Conservation (phyloP, 2,329 filamentous ascomycete genomes). For the Rhynchosporium agropyri region DNA sequence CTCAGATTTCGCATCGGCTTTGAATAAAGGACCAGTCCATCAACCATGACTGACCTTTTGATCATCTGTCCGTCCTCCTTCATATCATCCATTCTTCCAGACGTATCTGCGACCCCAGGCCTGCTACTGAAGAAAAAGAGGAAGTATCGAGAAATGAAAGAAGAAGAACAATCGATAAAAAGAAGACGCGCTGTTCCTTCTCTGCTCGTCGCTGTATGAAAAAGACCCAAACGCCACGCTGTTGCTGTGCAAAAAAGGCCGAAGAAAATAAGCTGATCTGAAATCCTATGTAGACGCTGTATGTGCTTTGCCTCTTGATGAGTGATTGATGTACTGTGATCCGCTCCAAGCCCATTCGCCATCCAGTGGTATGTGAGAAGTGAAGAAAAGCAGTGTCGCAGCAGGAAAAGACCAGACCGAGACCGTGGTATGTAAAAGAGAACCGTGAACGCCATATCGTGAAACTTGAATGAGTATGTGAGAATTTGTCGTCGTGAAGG, state of each 20-base stretch:
- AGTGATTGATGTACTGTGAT: constrained; percentile 7
- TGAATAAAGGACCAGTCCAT: not conserved
- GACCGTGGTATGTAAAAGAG: constrained; percentile 6
- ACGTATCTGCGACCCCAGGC: constrained; percentile 1
- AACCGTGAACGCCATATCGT: constrained; percentile 8
- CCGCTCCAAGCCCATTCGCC: not conserved
- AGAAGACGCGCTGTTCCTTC: not conserved
- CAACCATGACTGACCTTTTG: too few species aligned
- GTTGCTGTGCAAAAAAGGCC: constrained; percentile 4
- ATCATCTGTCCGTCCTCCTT: too few species aligned
- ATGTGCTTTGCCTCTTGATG: constrained; percentile 1
- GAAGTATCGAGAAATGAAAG: not conserved
- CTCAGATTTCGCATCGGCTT: not conserved
- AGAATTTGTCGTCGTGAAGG: not conserved
- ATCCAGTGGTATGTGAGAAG: not conserved
- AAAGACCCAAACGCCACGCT: constrained; percentile 16
- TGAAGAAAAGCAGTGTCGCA: not conserved
- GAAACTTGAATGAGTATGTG: constrained; percentile 3
- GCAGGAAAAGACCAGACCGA: not conserved
- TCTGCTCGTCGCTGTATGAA: not conserved
- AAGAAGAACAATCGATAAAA: not conserved
- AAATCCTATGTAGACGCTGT: constrained; percentile 7
- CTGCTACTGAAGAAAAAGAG: not conserved
- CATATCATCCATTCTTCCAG: not conserved
- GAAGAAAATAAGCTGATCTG: not conserved